Percentiles rank a stretch among this genome's conserved stretches.
phyloP scores from a whole-genome alignment of 23 red algal species.

The Gracilaria domingensis region DNA sequence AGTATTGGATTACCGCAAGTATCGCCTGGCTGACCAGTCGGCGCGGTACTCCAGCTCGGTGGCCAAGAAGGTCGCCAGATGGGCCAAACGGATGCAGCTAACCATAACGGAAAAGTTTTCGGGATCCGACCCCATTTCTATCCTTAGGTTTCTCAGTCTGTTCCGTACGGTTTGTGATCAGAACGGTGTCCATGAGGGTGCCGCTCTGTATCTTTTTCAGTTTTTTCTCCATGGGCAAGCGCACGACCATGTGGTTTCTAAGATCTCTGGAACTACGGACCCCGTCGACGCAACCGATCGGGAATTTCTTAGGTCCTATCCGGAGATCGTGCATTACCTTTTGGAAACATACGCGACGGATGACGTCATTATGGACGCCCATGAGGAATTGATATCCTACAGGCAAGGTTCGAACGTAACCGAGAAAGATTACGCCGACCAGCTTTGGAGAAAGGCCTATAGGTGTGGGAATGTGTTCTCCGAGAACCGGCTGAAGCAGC shows the following conservation, averaged over 20 bases:
- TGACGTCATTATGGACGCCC: background rate
- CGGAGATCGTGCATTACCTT: constrained; percentile 8
- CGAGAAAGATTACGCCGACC: background rate
- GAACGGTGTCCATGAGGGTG: constrained; percentile 21
- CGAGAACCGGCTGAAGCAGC: background rate
- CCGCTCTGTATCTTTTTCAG: constrained; percentile 19
- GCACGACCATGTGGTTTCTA: constrained; percentile 1
- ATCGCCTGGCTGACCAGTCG: constrained; percentile 4
- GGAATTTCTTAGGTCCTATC: background rate
- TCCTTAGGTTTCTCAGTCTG: constrained; percentile 26
- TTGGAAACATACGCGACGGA: constrained; percentile 16
- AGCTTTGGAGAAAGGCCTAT: background rate
- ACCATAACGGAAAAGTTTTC: constrained; percentile 33
- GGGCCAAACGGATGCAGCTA: constrained; percentile 17
- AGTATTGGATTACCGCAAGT: constrained; percentile 15
- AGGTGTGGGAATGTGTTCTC: constrained; percentile 14
- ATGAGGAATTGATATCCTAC: background rate
- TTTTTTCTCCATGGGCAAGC: constrained; percentile 14
- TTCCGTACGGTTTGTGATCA: constrained; percentile 29
- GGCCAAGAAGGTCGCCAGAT: constrained; percentile 11
- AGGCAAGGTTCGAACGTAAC: background rate
- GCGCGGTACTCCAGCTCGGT: background rate
- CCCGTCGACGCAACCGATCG: background rate
- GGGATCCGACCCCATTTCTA: background rate
- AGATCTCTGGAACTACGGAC: background rate